A percentile compares a stretch with the other conserved stretches of the same genome.
Conservation (phyloP, 129 eudicot species). For the Artemisia argyi region DNA sequence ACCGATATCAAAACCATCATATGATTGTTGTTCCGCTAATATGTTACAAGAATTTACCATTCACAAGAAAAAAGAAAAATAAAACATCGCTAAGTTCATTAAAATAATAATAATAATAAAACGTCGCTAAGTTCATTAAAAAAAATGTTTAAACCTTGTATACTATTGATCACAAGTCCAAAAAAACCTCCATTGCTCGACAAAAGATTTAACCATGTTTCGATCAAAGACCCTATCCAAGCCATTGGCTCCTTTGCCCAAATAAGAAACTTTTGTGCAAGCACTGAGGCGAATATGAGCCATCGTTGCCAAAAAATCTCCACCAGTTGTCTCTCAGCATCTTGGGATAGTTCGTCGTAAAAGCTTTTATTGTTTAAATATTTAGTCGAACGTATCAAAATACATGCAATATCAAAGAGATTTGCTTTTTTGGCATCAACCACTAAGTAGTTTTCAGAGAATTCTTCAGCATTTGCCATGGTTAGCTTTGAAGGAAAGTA, state of each 20-base stretch:
- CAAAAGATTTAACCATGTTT: conserved; percentile 51
- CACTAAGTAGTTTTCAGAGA: conserved; percentile 44
- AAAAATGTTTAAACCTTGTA: conserved; percentile 34
- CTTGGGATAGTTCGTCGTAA: conserved; percentile 27
- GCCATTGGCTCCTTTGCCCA: conserved; percentile 44
- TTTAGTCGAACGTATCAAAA: conserved; percentile 35
- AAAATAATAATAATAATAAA: no score
- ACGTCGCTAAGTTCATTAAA: no score
- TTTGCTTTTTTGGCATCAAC: conserved; percentile 58
- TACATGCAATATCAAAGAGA: conserved; percentile 38
- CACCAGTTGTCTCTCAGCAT: background rate
- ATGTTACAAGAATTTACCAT: no score
- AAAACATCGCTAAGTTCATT: no score
- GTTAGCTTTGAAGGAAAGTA: conserved; percentile 50
- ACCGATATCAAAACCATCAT: background rate
- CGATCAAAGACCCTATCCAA: conserved; percentile 38
- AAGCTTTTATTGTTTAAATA: conserved; percentile 27
- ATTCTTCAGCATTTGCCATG: conserved; percentile 41
- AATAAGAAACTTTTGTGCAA: conserved; percentile 42
- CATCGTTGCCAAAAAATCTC: conserved; percentile 35
- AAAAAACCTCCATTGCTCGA: conserved; percentile 52
- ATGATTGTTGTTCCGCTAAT: no score
- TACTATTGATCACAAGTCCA: conserved; percentile 34
- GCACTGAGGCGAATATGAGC: conserved; percentile 59
- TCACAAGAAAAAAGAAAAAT: background rate